Conservation (phyloP, 805 yeast genomes). For the Wickerhamomyces chambardii region DNA sequence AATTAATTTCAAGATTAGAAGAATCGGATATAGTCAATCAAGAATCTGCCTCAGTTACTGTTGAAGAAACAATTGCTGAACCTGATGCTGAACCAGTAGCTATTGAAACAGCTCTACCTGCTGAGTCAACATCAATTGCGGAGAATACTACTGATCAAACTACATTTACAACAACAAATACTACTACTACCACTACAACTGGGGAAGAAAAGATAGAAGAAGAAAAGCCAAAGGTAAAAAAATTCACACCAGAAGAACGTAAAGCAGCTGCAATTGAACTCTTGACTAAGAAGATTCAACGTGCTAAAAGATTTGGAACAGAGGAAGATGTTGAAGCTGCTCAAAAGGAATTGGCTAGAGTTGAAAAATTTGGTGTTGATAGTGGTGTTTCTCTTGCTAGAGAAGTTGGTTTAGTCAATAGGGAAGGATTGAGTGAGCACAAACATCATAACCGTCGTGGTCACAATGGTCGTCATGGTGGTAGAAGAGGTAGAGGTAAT, state of each 20-base stretch:
- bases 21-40: slow-evolving; percentile 47
- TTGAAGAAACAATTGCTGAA: slow-evolving; percentile 4
- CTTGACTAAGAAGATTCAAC: slow-evolving; percentile 53
- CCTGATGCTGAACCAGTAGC: slow-evolving; percentile 4
- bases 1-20: slow-evolving; percentile 54
- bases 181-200: too few species aligned
- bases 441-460: slow-evolving; percentile 1
- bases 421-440: slow-evolving; percentile 4
- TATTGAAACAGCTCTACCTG: slow-evolving; percentile 4
- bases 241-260: slow-evolving; percentile 59
- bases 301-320: slow-evolving; percentile 75
- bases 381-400: slow-evolving; percentile 54
- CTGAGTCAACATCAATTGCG: background rate
- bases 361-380: slow-evolving; percentile 80
- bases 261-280: slow-evolving; percentile 60
- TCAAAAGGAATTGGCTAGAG: slow-evolving; percentile 55
- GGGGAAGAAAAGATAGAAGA: too few species aligned
- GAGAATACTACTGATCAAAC: background rate
- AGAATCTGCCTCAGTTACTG: too few species aligned
- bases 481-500: too few species aligned
- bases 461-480: background rate
- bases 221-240: slow-evolving; percentile 20
- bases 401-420: slow-evolving; percentile 46
- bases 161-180: background rate
- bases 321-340: slow-evolving; percentile 43